Conservation (phyloP, 225 moss, liverwort and hornwort genomes). For the Ulota crispa region DNA sequence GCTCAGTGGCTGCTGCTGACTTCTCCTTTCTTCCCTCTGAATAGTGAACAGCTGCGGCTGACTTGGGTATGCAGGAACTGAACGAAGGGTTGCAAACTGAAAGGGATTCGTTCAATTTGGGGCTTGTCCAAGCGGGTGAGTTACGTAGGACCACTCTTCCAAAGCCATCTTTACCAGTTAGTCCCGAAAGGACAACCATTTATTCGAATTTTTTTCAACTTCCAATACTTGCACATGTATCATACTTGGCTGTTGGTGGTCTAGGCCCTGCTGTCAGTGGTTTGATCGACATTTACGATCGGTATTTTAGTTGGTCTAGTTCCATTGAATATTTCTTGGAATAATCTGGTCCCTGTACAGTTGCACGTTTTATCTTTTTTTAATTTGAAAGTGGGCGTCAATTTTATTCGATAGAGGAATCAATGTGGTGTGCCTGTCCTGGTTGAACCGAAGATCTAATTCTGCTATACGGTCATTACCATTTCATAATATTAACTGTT, state of each 20-base stretch:
- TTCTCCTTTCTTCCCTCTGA: not conserved
- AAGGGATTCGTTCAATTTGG: constrained; percentile 67
- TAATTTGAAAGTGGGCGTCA: not conserved
- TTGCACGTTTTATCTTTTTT: not conserved
- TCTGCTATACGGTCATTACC: not conserved
- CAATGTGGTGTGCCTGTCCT: not conserved
- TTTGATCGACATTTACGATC: not conserved
- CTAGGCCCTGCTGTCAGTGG: no score
- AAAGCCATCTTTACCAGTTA: not conserved
- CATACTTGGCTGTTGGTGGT: not conserved
- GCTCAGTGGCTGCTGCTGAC: not conserved
- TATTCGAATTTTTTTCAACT: not conserved
- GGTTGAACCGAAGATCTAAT: not conserved
- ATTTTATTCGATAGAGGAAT: not conserved
- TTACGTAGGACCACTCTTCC: not conserved
- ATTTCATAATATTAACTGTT: not conserved
- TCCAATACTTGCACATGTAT: not conserved
- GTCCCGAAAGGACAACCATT: not conserved
- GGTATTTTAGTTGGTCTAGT: not conserved
- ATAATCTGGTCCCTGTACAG: not conserved
- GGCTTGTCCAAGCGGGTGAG: constrained; percentile 62
- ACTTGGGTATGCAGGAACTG: constrained; percentile 39
- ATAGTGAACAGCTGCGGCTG: not conserved
- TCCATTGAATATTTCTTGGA: not conserved
- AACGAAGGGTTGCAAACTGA: constrained; percentile 54